Percentiles rank a stretch among this genome's conserved stretches.
Conservation (phyloP, 129 eudicot genomes). For the Ambrosia artemisiifolia region DNA sequence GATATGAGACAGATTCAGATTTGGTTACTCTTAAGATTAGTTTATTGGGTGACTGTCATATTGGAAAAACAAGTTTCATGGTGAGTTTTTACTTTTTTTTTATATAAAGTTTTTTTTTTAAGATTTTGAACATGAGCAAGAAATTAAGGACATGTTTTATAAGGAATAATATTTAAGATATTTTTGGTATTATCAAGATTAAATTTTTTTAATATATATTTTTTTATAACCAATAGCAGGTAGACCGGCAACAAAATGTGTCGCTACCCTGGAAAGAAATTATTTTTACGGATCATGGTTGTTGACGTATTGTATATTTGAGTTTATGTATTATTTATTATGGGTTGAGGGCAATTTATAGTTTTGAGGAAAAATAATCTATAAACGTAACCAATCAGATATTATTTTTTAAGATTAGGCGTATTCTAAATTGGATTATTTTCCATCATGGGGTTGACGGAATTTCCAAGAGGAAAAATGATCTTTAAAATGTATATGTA, state of each 20-base stretch:
- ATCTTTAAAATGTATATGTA: not conserved
- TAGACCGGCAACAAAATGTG: no score
- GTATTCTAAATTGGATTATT: constrained; percentile 2
- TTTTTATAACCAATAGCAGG: no score
- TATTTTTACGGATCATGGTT: no score
- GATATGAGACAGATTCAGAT: constrained; percentile 66
- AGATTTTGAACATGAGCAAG: not conserved
- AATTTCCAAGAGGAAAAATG: not conserved
- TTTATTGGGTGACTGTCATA: constrained; percentile 61
- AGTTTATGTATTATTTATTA: not conserved
- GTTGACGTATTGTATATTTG: no score
- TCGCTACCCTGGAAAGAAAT: no score
- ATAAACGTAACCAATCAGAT: not conserved
- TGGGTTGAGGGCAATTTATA: not conserved
- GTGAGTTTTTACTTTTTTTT: constrained; percentile 33
- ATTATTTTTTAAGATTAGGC: not conserved
- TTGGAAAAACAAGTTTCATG: constrained; percentile 84
- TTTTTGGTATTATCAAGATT: no score
- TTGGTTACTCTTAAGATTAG: constrained; percentile 73
- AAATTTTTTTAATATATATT: no score
- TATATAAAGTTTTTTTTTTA: no score
- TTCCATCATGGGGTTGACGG: not conserved
- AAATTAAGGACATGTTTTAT: not conserved
- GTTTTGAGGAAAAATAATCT: not conserved
- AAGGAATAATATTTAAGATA: no score